Conservation (phyloP, 441 rosid species). For the Erodium trifolium region DNA sequence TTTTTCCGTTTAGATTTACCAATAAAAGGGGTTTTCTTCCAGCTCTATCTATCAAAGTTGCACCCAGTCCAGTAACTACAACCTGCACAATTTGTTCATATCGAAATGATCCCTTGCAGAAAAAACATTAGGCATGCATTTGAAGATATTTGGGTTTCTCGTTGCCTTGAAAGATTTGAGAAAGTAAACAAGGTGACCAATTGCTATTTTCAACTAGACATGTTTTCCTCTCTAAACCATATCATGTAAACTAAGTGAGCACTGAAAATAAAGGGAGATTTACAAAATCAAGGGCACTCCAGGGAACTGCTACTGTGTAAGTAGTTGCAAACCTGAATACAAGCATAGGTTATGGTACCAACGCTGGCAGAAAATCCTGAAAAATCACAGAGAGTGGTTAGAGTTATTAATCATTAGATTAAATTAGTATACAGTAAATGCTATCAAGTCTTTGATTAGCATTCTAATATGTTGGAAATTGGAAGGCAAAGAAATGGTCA, state of each 20-base stretch:
- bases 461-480: background rate
- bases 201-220: background rate
- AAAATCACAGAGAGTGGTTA: background rate
- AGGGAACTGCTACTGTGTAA: background rate
- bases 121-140: too few relatives aligned
- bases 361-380: conserved; percentile 27
- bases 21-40: conserved; percentile 61
- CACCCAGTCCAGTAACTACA: conserved; percentile 28
- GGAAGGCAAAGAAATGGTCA: background rate
- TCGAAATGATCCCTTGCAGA: too few relatives aligned
- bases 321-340: conserved; percentile 3
- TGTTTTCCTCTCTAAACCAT: background rate
- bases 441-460: background rate
- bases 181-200: background rate
- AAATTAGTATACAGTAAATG: background rate
- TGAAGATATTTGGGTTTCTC: too few relatives aligned
- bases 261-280: background rate
- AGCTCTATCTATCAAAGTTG: conserved; percentile 42
- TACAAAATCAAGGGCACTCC: background rate
- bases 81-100: conserved; percentile 15
- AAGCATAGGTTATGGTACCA: conserved; percentile 27
- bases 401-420: background rate
- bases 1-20: conserved; percentile 13
- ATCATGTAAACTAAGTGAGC: background rate
- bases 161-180: background rate